phyloP scores from a whole-genome alignment of 192 early-diverging fungal genomes.

The Backusella tarrabulga region DNA sequence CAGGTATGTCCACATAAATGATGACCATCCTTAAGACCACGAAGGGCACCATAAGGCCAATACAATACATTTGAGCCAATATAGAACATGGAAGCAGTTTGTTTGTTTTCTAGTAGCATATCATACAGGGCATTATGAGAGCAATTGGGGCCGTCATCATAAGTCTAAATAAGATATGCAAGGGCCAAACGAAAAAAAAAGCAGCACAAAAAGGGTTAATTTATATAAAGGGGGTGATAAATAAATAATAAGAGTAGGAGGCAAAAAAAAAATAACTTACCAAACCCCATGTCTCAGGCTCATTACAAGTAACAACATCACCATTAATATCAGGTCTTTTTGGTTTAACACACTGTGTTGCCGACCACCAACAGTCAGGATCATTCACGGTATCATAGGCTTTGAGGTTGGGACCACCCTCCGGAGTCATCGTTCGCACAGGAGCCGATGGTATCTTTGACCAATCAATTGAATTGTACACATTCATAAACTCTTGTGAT shows the following conservation, averaged over 20 bases:
- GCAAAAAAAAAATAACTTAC: background rate
- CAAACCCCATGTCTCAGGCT: constrained; percentile 46
- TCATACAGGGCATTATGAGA: constrained; percentile 44
- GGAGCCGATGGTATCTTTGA: constrained; percentile 36
- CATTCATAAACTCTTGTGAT: constrained; percentile 35
- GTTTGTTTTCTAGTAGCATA: constrained; percentile 40
- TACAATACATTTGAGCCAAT: constrained; percentile 58
- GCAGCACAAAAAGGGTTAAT: background rate
- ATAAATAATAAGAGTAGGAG: background rate
- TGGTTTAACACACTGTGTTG: constrained; percentile 38
- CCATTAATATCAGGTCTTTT: constrained; percentile 25
- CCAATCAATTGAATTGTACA: constrained; percentile 48
- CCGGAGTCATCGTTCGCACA: constrained; percentile 20
- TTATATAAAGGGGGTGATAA: background rate
- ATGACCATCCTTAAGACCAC: constrained; percentile 53
- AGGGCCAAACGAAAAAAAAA: background rate
- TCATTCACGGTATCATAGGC: constrained; percentile 15
- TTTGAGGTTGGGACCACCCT: constrained; percentile 28
- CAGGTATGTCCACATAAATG: constrained; percentile 62
- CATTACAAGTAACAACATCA: constrained; percentile 38
- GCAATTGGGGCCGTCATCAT: constrained; percentile 62
- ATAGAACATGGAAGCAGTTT: constrained; percentile 62
- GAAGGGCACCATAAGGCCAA: constrained; percentile 41
- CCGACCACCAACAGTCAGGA: constrained; percentile 48
- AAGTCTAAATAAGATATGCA: constrained; percentile 35